Evolutionary conservation across 495 filamentous ascomycete species (phyloP).

Genomic region (Extremus antarcticus): DNA sequence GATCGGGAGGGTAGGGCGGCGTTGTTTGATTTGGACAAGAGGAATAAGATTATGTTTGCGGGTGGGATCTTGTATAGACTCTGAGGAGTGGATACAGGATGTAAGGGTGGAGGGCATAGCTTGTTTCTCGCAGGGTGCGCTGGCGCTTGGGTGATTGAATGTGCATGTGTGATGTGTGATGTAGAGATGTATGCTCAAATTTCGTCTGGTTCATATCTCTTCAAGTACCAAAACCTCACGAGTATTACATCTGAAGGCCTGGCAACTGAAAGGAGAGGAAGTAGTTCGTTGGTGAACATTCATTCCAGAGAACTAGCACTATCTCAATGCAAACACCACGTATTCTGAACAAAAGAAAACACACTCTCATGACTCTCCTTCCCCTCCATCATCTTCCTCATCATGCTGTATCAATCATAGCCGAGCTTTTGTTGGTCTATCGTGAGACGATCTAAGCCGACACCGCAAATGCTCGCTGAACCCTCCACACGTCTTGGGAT

Average conservation of each 20-base stretch:
- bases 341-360: neutral
- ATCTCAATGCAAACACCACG: neutral
- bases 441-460: neutral
- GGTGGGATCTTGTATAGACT: conserved; percentile 45
- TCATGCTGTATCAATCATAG: neutral
- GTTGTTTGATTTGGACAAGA: conserved; percentile 64
- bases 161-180: neutral
- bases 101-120: neutral
- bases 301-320: neutral
- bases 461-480: neutral
- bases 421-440: neutral
- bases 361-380: neutral
- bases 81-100: conserved; percentile 1
- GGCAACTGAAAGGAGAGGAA: too few relatives aligned
- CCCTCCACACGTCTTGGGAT: too few relatives aligned
- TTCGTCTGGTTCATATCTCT: too few relatives aligned
- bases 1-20: conserved; percentile 64
- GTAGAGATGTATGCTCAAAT: too few relatives aligned
- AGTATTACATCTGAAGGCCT: too few relatives aligned
- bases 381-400: neutral
- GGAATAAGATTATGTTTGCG: conserved; percentile 79
- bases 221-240: too few relatives aligned
- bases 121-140: neutral
- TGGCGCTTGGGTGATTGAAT: neutral
- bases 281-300: neutral